Evolutionary conservation across 1,139 yeast genomes (phyloP), one percentile per base, ranked within the genome.

Genomic region (Saccharomycopsis phalli): DNA sequence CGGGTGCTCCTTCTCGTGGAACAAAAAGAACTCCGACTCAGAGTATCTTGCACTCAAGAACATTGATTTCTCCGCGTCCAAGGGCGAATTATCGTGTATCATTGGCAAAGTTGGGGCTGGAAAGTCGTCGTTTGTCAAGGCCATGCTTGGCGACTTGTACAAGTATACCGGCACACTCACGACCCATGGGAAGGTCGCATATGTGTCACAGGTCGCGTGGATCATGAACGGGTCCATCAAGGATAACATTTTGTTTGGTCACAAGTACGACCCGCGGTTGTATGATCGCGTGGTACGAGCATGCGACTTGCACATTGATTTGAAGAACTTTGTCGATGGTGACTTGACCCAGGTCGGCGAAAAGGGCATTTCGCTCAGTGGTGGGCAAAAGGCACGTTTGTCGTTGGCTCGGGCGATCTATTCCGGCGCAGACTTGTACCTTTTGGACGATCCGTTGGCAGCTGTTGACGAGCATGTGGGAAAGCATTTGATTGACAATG

Each of bases 401-500:
- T 77, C 94, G 2, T 69, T 91, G 48, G 97, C 97, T 2, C 74
- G 98, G 59, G 95, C 97, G 20, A 96, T 91, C 6, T 91, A 91
- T 59, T 78, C 96, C 2, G 74, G 96, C 52, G 94, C 96, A 2
- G 97, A 91, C 58, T 77, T 88, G 27, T 88, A 86, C 57, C 66
- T 91, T 43, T 64, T 91, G 45, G 98, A 91, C 60, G 98, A 86
- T 55, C 83, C 88, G n/a, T 71, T 91, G 44, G 82, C 94, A 56
- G 94, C 97, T 42, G 94, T 91, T 45, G 95, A 91, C 63, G 94
- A 88, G 54, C 95, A 91, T 60, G 95, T 87, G 51, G 94, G 95
- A 14, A 78, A 74, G 52, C 95, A 87, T 57, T 68, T 91, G 53
- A 73, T 80, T 49, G 77, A 78, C 50, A 76, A 81, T 50, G 93